Percentiles rank a stretch among this genome's conserved stretches.
Evolutionary conservation across 2,329 filamentous ascomycete genomes (phyloP).

Genomic region (Sporothrix sp.): DNA sequence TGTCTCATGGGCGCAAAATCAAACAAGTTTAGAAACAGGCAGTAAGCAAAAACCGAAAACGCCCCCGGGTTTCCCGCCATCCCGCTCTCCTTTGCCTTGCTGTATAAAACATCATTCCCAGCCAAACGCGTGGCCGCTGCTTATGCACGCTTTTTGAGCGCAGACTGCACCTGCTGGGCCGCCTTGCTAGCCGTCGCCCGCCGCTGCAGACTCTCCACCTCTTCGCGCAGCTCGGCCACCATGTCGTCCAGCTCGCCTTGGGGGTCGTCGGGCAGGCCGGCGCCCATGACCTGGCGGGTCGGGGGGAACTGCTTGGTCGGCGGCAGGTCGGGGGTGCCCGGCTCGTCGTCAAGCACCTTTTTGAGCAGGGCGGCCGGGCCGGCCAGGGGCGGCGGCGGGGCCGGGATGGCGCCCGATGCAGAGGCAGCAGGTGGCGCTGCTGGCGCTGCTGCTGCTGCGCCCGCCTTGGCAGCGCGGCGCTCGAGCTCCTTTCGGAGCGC

Average conservation of each 20-base stretch:
- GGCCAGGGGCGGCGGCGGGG: not conserved
- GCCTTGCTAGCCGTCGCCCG: constrained; percentile 17
- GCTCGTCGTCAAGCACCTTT: not conserved
- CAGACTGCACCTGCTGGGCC: not conserved
- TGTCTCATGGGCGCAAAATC: no score
- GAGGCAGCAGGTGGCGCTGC: not conserved
- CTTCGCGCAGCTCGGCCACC: constrained; percentile 60
- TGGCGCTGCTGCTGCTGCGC: not conserved
- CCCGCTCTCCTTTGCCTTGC: not conserved
- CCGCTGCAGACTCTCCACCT: constrained; percentile 52
- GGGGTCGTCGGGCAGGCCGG: constrained; percentile 67
- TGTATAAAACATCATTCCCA: not conserved
- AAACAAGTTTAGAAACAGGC: no score
- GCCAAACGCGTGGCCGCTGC: not conserved
- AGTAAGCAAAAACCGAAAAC: no score
- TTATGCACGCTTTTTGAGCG: constrained; percentile 2
- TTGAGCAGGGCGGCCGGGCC: not conserved
- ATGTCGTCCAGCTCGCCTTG: constrained; percentile 68
- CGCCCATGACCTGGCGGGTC: constrained; percentile 13
- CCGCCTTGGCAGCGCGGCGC: constrained; percentile 39
- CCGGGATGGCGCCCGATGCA: not conserved
- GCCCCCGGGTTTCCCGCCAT: no score
- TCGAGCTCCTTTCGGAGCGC: constrained; percentile 49
- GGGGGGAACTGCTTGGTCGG: constrained; percentile 9
- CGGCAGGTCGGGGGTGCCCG: constrained; percentile 11